Conservation (phyloP, 345 rosid species). For the Sisymbrium irio region DNA sequence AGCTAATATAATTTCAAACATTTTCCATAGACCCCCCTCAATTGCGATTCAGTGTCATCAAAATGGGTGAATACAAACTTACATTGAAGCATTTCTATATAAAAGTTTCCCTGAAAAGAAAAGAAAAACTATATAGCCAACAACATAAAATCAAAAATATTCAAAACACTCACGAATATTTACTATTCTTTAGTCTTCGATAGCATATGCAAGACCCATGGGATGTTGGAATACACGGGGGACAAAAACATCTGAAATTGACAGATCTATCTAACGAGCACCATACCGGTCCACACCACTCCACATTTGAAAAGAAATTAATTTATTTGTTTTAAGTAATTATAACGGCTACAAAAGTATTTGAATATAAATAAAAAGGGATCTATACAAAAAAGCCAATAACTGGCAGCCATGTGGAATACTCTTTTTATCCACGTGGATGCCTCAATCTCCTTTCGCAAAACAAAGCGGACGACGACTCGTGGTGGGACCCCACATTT, state of each 20-base stretch:
- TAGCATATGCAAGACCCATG: conserved; percentile 28
- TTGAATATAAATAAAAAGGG: neutral
- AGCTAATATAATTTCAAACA: conserved; percentile 7
- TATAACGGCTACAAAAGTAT: conserved; percentile 25
- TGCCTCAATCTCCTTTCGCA: conserved; percentile 10
- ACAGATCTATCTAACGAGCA: conserved; percentile 17
- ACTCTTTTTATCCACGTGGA: conserved; percentile 37
- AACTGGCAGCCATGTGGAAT: neutral
- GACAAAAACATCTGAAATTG: conserved; percentile 33
- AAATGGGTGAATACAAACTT: neutral
- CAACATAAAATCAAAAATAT: neutral
- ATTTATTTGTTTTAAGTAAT: neutral
- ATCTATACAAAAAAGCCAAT: conserved; percentile 27
- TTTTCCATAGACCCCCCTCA: neutral
- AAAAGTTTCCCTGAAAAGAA: neutral
- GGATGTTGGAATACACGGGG: conserved; percentile 37
- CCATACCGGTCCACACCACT: conserved; percentile 23
- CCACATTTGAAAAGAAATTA: neutral
- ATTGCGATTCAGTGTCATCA: conserved; percentile 4
- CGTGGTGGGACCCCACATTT: conserved; percentile 36
- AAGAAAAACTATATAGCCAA: neutral
- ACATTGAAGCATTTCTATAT: neutral
- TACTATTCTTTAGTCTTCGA: conserved; percentile 27
- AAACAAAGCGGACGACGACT: conserved; percentile 31
- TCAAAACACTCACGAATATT: conserved; percentile 3